A percentile compares a stretch with the other conserved stretches of the same genome.
These are phyloP conservation scores for Aspergillus diversus DNA, from an alignment of 495 filamentous ascomycete species.

Conservation along the genomic window DNA sequence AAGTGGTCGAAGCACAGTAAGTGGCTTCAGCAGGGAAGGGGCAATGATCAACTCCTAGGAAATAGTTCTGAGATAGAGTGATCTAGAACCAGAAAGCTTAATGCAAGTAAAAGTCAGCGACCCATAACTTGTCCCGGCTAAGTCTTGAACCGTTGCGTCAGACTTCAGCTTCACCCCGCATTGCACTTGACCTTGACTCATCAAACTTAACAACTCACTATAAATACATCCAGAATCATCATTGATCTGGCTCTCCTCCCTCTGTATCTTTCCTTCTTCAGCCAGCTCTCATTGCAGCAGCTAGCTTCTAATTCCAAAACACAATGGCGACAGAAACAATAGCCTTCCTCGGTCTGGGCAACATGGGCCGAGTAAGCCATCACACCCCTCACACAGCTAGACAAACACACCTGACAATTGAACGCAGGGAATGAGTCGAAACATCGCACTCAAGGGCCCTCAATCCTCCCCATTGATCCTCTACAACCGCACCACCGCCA, in stretches of 20 bases:
- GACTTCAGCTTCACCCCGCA: not conserved
- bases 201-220: no score
- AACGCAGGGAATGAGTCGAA: slow-evolving; percentile 79
- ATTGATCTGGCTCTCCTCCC: not conserved
- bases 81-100: slow-evolving; percentile 1
- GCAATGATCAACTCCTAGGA: not conserved
- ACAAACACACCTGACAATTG: slow-evolving; percentile 25
- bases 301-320: not conserved
- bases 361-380: slow-evolving; percentile 80
- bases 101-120: no score
- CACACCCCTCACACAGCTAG: slow-evolving; percentile 5
- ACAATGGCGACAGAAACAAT: slow-evolving; percentile 33
- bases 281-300: not conserved
- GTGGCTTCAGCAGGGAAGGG: not conserved
- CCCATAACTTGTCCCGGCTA: not conserved
- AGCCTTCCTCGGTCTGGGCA: slow-evolving; percentile 86
- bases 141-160: slow-evolving; percentile 4
- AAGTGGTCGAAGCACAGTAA: slow-evolving; percentile 14
- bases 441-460: slow-evolving; percentile 75
- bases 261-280: not conserved
- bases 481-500: slow-evolving; percentile 75
- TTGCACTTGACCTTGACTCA: not conserved
- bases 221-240: no score
- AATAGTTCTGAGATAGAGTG: slow-evolving; percentile 3
- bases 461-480: slow-evolving; percentile 71